These are phyloP conservation scores for Ceraceosorus guamensis DNA, from an alignment of 1,284 basidiomycete species.

Conservation along the genomic window DNA sequence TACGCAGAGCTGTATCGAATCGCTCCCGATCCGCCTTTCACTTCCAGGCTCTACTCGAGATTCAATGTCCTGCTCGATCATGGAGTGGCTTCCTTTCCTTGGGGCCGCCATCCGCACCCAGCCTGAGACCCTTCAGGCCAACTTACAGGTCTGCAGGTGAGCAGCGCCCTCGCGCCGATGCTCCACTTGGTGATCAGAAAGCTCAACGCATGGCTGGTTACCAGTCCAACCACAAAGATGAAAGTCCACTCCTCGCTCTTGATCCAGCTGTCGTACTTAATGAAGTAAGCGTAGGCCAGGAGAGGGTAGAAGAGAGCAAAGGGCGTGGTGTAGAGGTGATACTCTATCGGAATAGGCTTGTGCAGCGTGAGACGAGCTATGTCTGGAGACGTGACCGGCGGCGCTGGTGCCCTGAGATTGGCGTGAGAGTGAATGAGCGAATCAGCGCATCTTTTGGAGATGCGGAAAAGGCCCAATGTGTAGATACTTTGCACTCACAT, in stretches of 20 bases:
- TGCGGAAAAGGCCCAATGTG: too few relatives aligned
- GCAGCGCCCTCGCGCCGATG: conserved; percentile 62
- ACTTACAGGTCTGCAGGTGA: conserved; percentile 51
- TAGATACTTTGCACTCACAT: too few relatives aligned
- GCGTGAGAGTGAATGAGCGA: not conserved
- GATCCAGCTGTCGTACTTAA: conserved; percentile 70
- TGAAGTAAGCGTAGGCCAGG: conserved; percentile 82
- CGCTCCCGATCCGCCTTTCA: too few relatives aligned
- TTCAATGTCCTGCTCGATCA: too few relatives aligned
- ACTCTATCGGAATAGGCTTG: conserved; percentile 67
- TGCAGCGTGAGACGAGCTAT: conserved; percentile 75
- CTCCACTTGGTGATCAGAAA: conserved; percentile 91
- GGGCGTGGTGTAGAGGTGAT: conserved; percentile 74
- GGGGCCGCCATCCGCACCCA: conserved; percentile 32
- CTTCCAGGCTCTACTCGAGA: too few relatives aligned
- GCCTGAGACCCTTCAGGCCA: too few relatives aligned
- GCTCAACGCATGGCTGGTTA: conserved; percentile 80
- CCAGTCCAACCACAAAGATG: conserved; percentile 75
- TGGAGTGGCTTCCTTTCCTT: too few relatives aligned
- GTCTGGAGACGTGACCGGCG: conserved; percentile 69
- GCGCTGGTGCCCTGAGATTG: not conserved
- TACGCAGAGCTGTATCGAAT: too few relatives aligned
- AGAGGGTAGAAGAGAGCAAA: conserved; percentile 79
- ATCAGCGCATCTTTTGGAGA: too few relatives aligned
- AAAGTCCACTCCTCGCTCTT: conserved; percentile 61